Evolutionary conservation across 2,329 filamentous ascomycete genomes (phyloP).

Genomic region (Epichloe amarillans): DNA sequence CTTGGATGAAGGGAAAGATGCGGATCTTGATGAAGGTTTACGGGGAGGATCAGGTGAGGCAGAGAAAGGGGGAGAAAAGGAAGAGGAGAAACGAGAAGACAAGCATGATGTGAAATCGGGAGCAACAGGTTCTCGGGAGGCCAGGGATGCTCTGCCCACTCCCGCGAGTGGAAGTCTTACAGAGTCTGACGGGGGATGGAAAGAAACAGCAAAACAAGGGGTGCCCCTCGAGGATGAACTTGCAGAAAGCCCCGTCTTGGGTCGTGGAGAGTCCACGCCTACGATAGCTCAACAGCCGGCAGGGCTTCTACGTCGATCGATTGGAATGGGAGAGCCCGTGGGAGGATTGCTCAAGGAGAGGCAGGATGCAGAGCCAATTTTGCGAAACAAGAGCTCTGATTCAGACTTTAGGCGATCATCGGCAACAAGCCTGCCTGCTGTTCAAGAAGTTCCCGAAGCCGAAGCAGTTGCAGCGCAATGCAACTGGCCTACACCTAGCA

Average conservation of each 20-base stretch:
- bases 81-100: conserved; percentile 3
- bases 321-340: conserved; percentile 17
- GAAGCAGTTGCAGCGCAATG: conserved; percentile 19
- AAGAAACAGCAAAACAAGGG: conserved; percentile 13
- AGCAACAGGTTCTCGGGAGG: background rate
- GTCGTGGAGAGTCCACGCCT: conserved; percentile 13
- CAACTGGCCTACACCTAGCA: conserved; percentile 18
- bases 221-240: conserved; percentile 14
- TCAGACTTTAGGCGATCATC: conserved; percentile 30
- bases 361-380: conserved; percentile 11
- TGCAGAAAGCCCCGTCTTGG: conserved; percentile 26
- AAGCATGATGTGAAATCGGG: background rate
- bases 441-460: conserved; percentile 37
- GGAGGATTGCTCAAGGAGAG: conserved; percentile 20
- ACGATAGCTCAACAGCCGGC: conserved; percentile 8
- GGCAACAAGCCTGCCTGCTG: conserved; percentile 33
- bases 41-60: conserved; percentile 15
- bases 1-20: conserved; percentile 12
- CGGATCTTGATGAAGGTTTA: conserved; percentile 13
- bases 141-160: conserved; percentile 7
- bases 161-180: conserved; percentile 10
- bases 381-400: conserved; percentile 13
- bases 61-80: conserved; percentile 2
- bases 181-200: conserved; percentile 11
- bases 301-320: conserved; percentile 18